These are phyloP conservation scores for Cladosporium sp. DNA, from an alignment of 2,329 filamentous ascomycete genomes.

Conservation along the genomic window DNA sequence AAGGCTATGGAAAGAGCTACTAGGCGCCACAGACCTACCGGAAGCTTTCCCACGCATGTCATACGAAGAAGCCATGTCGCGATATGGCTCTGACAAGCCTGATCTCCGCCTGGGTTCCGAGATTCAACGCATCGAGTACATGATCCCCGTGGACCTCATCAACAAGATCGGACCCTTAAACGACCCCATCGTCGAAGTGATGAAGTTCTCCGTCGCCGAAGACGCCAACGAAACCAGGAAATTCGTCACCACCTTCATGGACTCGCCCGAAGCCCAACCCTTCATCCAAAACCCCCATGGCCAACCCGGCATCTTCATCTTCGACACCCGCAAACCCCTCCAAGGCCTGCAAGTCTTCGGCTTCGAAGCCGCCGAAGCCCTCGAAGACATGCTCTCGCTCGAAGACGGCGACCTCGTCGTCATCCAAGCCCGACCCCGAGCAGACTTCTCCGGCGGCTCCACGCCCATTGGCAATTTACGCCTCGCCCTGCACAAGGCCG, in stretches of 20 bases:
- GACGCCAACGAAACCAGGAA: conserved; percentile 55
- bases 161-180: conserved; percentile 71
- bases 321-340: conserved; percentile 71
- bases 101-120: conserved; percentile 74
- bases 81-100: conserved; percentile 88
- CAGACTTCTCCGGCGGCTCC: conserved; percentile 69
- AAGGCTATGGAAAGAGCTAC: conserved; percentile 55
- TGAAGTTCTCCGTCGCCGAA: conserved; percentile 63
- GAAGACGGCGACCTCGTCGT: conserved; percentile 77
- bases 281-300: conserved; percentile 71
- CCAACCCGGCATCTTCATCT: conserved; percentile 76
- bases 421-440: conserved; percentile 72
- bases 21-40: conserved; percentile 45
- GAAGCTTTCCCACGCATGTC: conserved; percentile 59
- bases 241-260: conserved; percentile 71
- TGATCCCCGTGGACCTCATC: conserved; percentile 65
- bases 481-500: conserved; percentile 66
- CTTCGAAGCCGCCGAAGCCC: conserved; percentile 64
- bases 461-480: conserved; percentile 72
- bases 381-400: conserved; percentile 55
- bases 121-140: conserved; percentile 63
- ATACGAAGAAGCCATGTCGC: conserved; percentile 76
- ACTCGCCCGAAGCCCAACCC: conserved; percentile 57
- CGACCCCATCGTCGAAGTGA: conserved; percentile 71
- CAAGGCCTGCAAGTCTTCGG: conserved; percentile 76